Evolutionary conservation across 192 early-diverging fungal genomes (phyloP), one percentile per base, ranked within the genome.

Genomic region (Backusella tarrabulga): DNA sequence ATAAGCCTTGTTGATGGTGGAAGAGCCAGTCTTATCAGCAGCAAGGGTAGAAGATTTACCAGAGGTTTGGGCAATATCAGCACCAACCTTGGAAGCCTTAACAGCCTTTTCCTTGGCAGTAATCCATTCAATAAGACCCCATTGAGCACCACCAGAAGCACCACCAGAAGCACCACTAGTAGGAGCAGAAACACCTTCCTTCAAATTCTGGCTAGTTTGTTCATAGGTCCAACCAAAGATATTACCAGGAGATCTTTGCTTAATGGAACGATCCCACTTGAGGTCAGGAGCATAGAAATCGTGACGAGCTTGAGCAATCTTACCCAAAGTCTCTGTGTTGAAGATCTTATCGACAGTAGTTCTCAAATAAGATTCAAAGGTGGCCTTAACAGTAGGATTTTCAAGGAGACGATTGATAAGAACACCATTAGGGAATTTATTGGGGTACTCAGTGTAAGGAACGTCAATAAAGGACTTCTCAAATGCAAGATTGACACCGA

Each of bases 81-180:
- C 6, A 4, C 76, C 42, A 46, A 74, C 82, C 21, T 67, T 63
- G 23, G 26, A 63, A 63, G 56, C 23, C 1, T 63, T 63, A 5
- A 87, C 86, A 60, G 80, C 78, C 3, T 76, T 23, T 6, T 77
- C 54, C 73, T 82, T 87, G 17, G 70, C 68, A 46, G 40, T 9
- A 34, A 87, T 83, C 86, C 86, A 87, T 76, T 85, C 78, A 29
- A 85, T 74, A 23, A 87, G 34, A 82, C 86, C 86, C 42, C 63
- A 80, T 14, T 6, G 7, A n/a, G 84, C 83, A 44, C 82, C 83
- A n/a, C 81, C 86, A 26, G 77, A 76, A n/a, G 84, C 83, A 44
- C 82, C 83, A n/a, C 81, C 86, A 26, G 77, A 76, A 19, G 63
- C 69, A 11, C 5, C 23, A 17, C 66, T 54, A 21, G 32, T 36